A percentile compares a stretch with the other conserved stretches of the same genome.
These are phyloP conservation scores for Phytophthora quininea DNA, from an alignment of 352 stramenopile species.

Conservation along the genomic window DNA sequence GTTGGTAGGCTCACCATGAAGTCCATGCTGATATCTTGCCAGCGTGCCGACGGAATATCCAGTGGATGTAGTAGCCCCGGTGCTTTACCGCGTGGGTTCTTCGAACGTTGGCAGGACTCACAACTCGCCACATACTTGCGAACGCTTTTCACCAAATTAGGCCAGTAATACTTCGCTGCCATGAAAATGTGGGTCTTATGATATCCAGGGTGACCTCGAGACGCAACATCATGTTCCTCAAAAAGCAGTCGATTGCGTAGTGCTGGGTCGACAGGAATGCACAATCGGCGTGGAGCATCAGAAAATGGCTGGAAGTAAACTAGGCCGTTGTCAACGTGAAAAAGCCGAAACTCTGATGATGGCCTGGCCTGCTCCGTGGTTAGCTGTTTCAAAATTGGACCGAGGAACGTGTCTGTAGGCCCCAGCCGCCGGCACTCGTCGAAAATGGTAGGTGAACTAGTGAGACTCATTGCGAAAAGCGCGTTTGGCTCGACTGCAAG, in stretches of 20 bases:
- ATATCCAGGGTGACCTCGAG: constrained; percentile 12
- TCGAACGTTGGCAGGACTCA: constrained; percentile 20
- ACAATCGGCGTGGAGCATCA: constrained; percentile 10
- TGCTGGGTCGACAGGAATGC: constrained; percentile 1
- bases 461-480: neutral
- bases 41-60: constrained; percentile 6
- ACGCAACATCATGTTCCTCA: constrained; percentile 9
- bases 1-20: constrained; percentile 13
- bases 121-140: constrained; percentile 14
- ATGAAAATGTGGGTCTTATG: constrained; percentile 13
- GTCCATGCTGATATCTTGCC: constrained; percentile 24
- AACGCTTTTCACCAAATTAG: constrained; percentile 9
- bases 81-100: constrained; percentile 6
- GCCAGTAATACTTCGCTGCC: constrained; percentile 12
- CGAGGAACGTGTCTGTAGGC: neutral
- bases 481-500: constrained; percentile 1
- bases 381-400: constrained; percentile 2
- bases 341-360: constrained; percentile 1
- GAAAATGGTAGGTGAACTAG: neutral
- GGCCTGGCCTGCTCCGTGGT: neutral
- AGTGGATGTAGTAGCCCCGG: constrained; percentile 8
- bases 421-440: neutral
- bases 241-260: constrained; percentile 19
- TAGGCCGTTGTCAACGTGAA: neutral
- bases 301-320: constrained; percentile 12